Base-by-base conservation (phyloP, 306 rosid species). In the Trifolium repens region DNA sequence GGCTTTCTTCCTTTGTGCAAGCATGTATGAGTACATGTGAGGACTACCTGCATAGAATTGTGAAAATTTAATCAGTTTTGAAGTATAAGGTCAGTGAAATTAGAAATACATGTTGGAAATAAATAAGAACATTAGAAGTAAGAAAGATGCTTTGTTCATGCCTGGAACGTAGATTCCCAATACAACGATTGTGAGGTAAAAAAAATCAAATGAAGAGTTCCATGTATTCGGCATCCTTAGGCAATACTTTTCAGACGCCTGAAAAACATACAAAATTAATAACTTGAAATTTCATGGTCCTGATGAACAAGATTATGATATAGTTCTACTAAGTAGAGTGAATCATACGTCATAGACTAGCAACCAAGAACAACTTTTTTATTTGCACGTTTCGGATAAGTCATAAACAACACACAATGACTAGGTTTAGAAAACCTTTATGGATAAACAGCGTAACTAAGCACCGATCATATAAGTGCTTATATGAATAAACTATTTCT, bases 211-310 rank as follows among this genome's bases (percentile, higher is more conserved):
- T 14, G 94, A 87, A 78, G 79, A 84, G 87, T 93, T 93, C 94
- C 88, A 93, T 79, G 71, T 83, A 83, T 90, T 93, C 22, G 98
- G 98, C 98, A 93, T 90, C 86, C 94, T 84, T 79, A 87, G 34
- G 78, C 88, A 87, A 73, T 89, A 93, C 84, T 84, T 89, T 76
- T 84, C 94, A 64, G 94, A 90, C 40, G 59, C 89, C 96, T 93
- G 90, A 83, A 81, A 85, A 49, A 49, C 1, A 17, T 30, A 67
- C 58, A 2, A 30, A 5, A 69, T 67, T 63, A 76, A n/a, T 35
- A 43, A 72, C 52, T 77, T 40, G 22, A 72, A 19, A 57, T 85
- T 66, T 27, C 60, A 77, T 12, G 11, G 32, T 57, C 40, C 5
- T 54, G 72, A 72, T 7, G 57, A 72, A 66, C 72, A 26, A 47